Percentiles rank a stretch among this genome's conserved stretches.
Evolutionary conservation across 441 rosid genomes (phyloP).

Genomic region (Pelargonium australe): DNA sequence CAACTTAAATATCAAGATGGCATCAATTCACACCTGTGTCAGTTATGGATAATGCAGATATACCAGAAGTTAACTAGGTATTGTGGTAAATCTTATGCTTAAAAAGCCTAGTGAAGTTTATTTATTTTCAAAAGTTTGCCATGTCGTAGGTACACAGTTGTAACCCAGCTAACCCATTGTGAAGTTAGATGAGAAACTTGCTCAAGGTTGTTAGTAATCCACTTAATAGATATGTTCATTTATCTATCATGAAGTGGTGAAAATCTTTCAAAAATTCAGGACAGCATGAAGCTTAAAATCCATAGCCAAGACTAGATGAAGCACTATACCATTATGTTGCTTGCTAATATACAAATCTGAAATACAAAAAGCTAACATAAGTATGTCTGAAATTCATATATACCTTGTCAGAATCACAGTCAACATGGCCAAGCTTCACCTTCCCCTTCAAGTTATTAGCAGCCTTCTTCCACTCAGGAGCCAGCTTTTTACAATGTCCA

Average conservation of each 20-base stretch:
- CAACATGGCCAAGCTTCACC: conserved; percentile 94
- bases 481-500: conserved; percentile 96
- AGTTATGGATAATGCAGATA: too few species aligned
- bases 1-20: background rate
- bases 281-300: background rate
- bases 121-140: background rate
- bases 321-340: background rate
- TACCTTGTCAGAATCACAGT: conserved; percentile 92
- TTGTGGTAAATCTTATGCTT: too few species aligned
- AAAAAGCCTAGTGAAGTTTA: too few species aligned
- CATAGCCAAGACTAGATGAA: background rate
- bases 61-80: too few species aligned
- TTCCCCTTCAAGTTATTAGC: conserved; percentile 89
- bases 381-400: conserved; percentile 3
- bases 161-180: background rate
- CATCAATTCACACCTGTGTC: too few species aligned
- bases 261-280: background rate
- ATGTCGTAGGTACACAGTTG: background rate
- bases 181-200: background rate
- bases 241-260: background rate
- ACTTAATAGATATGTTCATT: too few species aligned
- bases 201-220: background rate
- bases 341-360: background rate
- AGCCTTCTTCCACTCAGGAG: conserved; percentile 99
- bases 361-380: background rate